Percentiles rank a stretch among this genome's conserved stretches.
These are phyloP conservation scores for Xanthoparmelia taractica DNA, from an alignment of 495 filamentous ascomycete genomes.

Conservation along the genomic window DNA sequence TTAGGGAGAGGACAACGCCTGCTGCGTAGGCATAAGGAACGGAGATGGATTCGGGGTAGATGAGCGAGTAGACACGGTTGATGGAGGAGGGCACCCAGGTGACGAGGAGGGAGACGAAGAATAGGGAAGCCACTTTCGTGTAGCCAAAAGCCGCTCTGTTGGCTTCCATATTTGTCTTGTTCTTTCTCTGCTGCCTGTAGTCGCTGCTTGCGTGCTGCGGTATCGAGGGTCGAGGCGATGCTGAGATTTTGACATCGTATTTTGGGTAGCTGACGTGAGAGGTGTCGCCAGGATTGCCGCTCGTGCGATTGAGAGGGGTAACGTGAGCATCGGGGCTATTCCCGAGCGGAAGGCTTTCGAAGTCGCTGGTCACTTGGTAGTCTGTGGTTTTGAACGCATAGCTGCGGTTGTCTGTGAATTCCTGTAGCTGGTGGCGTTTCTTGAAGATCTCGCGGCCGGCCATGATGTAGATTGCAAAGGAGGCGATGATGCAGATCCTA, in stretches of 20 bases:
- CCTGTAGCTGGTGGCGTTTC: conserved; percentile 40
- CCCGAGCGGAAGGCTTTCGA: not conserved
- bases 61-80: conserved; percentile 66
- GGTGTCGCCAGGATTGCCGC: not conserved
- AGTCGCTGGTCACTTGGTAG: conserved; percentile 11
- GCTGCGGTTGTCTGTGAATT: conserved; percentile 23
- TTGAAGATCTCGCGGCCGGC: conserved; percentile 64
- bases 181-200: conserved; percentile 11
- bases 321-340: not conserved
- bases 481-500: conserved; percentile 54
- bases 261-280: conserved; percentile 4
- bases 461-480: conserved; percentile 65
- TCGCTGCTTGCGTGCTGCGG: conserved; percentile 1
- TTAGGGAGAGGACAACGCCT: conserved; percentile 69
- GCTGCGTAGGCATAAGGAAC: conserved; percentile 60
- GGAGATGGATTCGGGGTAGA: conserved; percentile 45
- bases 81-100: conserved; percentile 81
- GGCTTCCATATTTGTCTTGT: conserved; percentile 30
- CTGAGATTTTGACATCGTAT: conserved; percentile 7
- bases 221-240: conserved; percentile 11
- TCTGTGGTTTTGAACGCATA: conserved; percentile 1
- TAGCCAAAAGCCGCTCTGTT: conserved; percentile 58
- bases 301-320: not conserved
- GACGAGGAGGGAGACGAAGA: conserved; percentile 72
- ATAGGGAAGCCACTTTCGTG: conserved; percentile 72